These are phyloP conservation scores for Rhododendron griersonianum DNA, from an alignment of 148 eudicot species.

Conservation along the genomic window DNA sequence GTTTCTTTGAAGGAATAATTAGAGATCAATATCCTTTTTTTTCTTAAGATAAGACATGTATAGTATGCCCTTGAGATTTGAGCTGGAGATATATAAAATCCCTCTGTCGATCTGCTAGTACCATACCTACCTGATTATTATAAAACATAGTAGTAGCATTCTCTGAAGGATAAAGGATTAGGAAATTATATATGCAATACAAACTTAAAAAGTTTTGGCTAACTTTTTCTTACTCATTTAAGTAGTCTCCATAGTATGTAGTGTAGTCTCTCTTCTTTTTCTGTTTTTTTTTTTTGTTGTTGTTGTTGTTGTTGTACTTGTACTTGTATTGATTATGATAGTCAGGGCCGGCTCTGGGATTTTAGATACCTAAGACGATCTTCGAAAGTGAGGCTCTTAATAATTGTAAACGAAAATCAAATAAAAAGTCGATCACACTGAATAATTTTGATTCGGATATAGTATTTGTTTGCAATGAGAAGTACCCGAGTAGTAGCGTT, in stretches of 20 bases:
- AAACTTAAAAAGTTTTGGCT: neutral
- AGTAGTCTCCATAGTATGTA: neutral
- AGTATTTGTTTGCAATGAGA: no score
- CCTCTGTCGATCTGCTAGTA: constrained; percentile 14
- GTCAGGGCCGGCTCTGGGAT: no score
- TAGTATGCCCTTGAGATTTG: constrained; percentile 2
- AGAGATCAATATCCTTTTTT: neutral
- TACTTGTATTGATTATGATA: neutral
- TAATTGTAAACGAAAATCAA: no score
- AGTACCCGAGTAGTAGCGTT: no score
- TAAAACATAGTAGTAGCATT: neutral
- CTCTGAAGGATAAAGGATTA: neutral
- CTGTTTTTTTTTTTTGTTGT: no score
- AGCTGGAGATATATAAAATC: constrained; percentile 6
- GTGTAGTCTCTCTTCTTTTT: neutral
- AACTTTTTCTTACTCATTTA: neutral
- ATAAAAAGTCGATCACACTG: no score
- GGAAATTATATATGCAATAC: neutral
- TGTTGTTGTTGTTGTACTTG: no score
- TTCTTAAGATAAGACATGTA: neutral
- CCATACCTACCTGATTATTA: constrained; percentile 10
- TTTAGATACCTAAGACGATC: no score
- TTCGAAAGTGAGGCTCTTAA: no score
- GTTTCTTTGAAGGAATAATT: constrained; percentile 2
- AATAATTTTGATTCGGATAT: no score